Percentiles rank a stretch among this genome's conserved stretches.
Conservation (phyloP, 2,329 filamentous ascomycete genomes). For the Fulvia fulva region DNA sequence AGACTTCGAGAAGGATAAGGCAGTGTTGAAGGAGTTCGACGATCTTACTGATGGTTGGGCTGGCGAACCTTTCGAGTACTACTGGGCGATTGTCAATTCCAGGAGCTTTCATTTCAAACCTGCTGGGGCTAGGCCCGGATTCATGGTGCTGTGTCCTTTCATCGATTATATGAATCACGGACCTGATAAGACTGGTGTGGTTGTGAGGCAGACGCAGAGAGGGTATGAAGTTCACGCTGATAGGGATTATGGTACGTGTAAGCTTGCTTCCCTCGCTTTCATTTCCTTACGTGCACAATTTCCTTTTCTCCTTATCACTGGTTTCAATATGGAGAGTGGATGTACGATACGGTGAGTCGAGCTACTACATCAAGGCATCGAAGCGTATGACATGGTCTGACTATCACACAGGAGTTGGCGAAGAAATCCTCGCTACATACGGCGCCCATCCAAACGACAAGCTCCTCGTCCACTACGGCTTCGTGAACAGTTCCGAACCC, state of each 20-base stretch:
- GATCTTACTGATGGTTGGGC: conserved; percentile 14
- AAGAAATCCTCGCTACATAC: conserved; percentile 66
- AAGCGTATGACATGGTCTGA: no score
- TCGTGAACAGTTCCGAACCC: conserved; percentile 32
- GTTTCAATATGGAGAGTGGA: neutral
- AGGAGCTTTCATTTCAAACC: conserved; percentile 57
- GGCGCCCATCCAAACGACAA: conserved; percentile 70
- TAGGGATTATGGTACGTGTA: conserved; percentile 44
- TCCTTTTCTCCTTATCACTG: neutral
- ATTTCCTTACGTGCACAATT: neutral
- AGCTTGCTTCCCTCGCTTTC: neutral
- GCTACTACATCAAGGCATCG: neutral
- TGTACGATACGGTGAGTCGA: neutral
- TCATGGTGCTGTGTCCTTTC: conserved; percentile 67
- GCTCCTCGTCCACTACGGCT: conserved; percentile 64
- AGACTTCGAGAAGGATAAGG: conserved; percentile 28
- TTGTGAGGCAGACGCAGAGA: conserved; percentile 47
- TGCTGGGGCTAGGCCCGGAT: conserved; percentile 49
- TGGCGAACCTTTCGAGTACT: conserved; percentile 48
- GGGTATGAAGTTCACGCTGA: conserved; percentile 56
- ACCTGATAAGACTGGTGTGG: conserved; percentile 42
- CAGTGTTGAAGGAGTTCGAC: neutral
- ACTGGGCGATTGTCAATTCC: conserved; percentile 60
- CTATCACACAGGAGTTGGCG: conserved; percentile 6
- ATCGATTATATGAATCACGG: conserved; percentile 67